phyloP scores from a whole-genome alignment of 768 basidiomycete genomes.

The Sistotremastrum niveocremeum region DNA sequence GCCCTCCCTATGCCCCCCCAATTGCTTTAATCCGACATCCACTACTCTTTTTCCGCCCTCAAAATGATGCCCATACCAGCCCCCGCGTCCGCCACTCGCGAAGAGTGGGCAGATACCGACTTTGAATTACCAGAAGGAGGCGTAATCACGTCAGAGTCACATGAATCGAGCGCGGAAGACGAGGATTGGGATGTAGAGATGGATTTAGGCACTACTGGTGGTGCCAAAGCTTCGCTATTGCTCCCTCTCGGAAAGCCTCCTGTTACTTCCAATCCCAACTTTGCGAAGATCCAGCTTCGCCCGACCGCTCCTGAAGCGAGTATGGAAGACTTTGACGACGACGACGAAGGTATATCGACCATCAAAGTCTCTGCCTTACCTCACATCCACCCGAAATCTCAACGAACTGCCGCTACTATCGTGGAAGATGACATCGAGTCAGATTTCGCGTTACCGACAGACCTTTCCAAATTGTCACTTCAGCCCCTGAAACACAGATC shows the following conservation, averaged over 20 bases:
- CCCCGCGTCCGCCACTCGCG: conserved; percentile 40
- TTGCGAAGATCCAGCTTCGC: neutral
- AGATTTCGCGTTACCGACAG: conserved; percentile 66
- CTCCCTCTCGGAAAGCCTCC: conserved; percentile 22
- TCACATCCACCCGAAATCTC: conserved; percentile 16
- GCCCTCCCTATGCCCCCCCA: conserved; percentile 4
- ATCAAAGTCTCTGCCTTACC: conserved; percentile 57
- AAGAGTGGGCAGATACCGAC: conserved; percentile 82
- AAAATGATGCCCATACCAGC: conserved; percentile 48
- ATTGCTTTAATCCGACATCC: neutral
- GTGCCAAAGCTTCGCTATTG: conserved; percentile 29
- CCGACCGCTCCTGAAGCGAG: conserved; percentile 35
- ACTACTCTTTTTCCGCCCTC: neutral
- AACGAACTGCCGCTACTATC: conserved; percentile 25
- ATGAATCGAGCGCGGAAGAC: conserved; percentile 48
- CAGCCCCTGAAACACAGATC: conserved; percentile 66
- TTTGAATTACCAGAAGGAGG: conserved; percentile 74
- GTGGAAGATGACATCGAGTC: conserved; percentile 74
- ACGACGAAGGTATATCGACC: conserved; percentile 73
- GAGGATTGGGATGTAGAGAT: conserved; percentile 78
- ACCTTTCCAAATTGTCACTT: conserved; percentile 72
- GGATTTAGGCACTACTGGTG: conserved; percentile 46
- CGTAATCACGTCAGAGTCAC: conserved; percentile 31
- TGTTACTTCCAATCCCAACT: neutral
- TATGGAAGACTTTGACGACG: conserved; percentile 39